Base-by-base conservation (phyloP, 2,329 filamentous ascomycete species). In the Diplodia sapinea region DNA sequence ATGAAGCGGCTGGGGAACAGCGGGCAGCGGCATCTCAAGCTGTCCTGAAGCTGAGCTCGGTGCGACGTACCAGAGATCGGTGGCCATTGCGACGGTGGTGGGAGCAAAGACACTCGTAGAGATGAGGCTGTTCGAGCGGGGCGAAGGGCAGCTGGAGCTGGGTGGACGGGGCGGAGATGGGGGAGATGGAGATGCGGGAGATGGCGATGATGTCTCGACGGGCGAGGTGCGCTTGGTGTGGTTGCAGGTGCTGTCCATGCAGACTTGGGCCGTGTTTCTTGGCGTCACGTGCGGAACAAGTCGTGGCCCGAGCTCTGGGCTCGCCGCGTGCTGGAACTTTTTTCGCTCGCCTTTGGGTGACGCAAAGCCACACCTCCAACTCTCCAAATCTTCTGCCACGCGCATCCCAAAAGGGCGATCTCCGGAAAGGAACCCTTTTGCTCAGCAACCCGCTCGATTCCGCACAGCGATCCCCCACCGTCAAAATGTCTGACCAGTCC, bases 11-110 rank as follows among this genome's bases (percentile, higher is more conserved):
- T 40, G 33, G 51, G 56, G 23, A 9, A 29, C 51, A 36, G 49
- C 47, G 7, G 15, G 50, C 50, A n/a, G 38, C 52, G 51, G 40
- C 50, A 56, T 52, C 51, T 49, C 66, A 68, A 68, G 66, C 66
- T 68, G 57, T 68, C 66, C 66, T 54, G 59, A 64, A 63, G 66
- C 66, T 49, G 47, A 77, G 74, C 74, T 68, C 65, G 74, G 71
- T 72, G 68, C 50, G 79, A 88, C 90, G 84, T 87, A 95, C 92
- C 92, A 95, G 80, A 90, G 87, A 85, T 94, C 91, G 77, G 90
- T 84, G 80, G 88, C 82, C 91, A 95, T 94, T 78, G 83, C 90
- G 85, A 75, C 73, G 72, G 75, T 70, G 69, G 57, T 73, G 38
- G 61, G 57, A 33, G 23, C 20, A 66, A 51, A 26, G 57, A 64